Base-by-base conservation (phyloP, 129 eudicot species). In the Oenanthe sinensis region DNA sequence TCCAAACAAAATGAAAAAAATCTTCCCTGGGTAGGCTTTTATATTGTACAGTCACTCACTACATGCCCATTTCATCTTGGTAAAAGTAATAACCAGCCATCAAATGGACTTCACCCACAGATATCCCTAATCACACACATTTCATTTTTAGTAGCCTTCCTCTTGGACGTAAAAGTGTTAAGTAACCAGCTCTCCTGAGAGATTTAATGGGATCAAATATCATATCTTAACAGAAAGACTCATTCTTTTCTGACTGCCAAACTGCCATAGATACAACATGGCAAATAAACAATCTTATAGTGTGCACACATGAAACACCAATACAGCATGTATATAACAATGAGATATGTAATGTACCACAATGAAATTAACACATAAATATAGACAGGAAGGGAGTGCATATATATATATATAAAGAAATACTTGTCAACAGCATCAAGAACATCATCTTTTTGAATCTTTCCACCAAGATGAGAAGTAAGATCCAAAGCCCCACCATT, bases 341-440 rank as follows among this genome's bases (percentile, higher is more conserved):
- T 3, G 11, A 54, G 0, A 19, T 4, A 20, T 20, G 10, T 20
- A 3, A 49, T 33, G 54, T 16, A 3, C 20, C 54, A 49, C n/a
- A n/a, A n/a, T n/a, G n/a, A 33, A 33, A 33, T 33, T 33, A 33
- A 33, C 1, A 33, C 36, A 33, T 33, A 33, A 33, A 33, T 33
- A 33, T 33, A 33, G 0, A 71, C 63, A 28, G 13, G 60, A 17
- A 82, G 33, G 40, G 49, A 82, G 42, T 70, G 54, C 47, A 28
- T 55, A 45, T 50, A 47, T 11, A 11, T 33, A 33, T 33, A 33
- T 14, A 11, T 16, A 5, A 39, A 39, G 5, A 39, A 39, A 49
- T 89, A 91, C 98, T 88, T 88, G 76, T 94, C 97, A 40, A 94
- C 97, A 26, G 98, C 97, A 44, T 90, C 82, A 67, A 91, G 91